Evolutionary conservation across 768 basidiomycete species (phyloP), one percentile per base, ranked within the genome.

Genomic region (Krasilnikovozyma curviuscula): DNA sequence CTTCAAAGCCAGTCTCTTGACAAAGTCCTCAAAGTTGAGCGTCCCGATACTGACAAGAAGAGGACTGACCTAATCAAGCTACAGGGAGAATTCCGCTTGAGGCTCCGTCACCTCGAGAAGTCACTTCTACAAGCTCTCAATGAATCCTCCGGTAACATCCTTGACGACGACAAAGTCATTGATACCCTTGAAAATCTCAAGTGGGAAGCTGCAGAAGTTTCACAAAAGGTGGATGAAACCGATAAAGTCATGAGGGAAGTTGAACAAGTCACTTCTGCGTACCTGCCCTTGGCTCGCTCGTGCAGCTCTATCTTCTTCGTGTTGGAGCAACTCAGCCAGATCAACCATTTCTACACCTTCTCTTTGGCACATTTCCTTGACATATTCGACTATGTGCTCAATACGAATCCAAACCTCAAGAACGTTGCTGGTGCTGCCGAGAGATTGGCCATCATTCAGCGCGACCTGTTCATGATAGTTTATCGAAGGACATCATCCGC

Each of bases 311-410:
- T 95, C 35, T 98, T 84, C 75, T 98, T 98, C 68, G 81, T 91
- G 50, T 70, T 98, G 57, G 91, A 97, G 59, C 88, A 95, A 59
- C 73, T 97, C 42, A 81, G 84, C 61, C 72, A 81, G 45, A 75
- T 95, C 68, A 85, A 91, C 60, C 91, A 93, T 66, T 97, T 97
- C 70, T 98, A 98, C 61, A 85, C 95, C 64, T 98, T 98, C 71
- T 97, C 93, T 2, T 73, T 98, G 39, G 79, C 72, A 25, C 95
- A 91, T 73, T 98, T 98, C 81, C 74, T 97, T 50, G 91, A 93
- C 62, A 91, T 95, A 60, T 98, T 98, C 67, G 85, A 97, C 67
- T 84, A 81, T 57, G 77, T 91, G 49, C 74, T 97, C 7, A 80
- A 81, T 55, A 79, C 82, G 57, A 95, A 97, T 61, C 88, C 89